Base-by-base conservation (phyloP, 345 rosid species). In the Clausena lansium region DNA sequence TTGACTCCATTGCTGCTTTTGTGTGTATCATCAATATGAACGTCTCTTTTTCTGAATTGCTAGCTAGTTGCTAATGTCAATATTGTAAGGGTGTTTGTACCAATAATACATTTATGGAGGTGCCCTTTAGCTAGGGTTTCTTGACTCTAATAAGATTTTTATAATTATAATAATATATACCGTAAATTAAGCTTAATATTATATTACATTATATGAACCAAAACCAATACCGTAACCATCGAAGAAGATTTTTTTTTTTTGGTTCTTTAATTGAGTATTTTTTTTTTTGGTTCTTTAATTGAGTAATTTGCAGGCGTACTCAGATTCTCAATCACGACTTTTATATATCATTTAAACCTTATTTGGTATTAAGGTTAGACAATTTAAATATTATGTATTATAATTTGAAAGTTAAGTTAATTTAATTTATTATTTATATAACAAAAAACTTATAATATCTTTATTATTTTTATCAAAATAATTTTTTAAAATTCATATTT, bases 1-100 rank as follows among this genome's bases (percentile, higher is more conserved):
- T 91, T 81, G 88, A 76, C 71, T 92, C 97, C 98, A 91, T 88
- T 4, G 35, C 3, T n/a, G 24, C 41, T 33, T 64, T 22, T 19
- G 17, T 39, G 4, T 35, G 57, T 28, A 30, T 4, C 45, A 30
- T 4, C 45, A 25, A 27, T n/a, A 28, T 1, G 36, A 35, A 15
- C 15, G 50, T 13, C 41, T n/a, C 33, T 33, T 19, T 13, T 50
- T 32, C 60, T 57, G 10, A 20, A 24, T 36, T 8, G 71, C 39
- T 76, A 15, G 78, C 38, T 13, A 45, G 50, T 41, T 38, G 77
- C 58, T 66, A 54, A 15, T 52, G 65, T 14, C 54, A 33, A 76
- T 67, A 32, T 9, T 19, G 39, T 20, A 20, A 5, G 4, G 55
- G 47, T 50, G 20, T 13, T 45, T 11, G 50, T 4, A 3, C 50